Evolutionary conservation across 768 basidiomycete genomes (phyloP).

Genomic region (Lactifluus pinguis): DNA sequence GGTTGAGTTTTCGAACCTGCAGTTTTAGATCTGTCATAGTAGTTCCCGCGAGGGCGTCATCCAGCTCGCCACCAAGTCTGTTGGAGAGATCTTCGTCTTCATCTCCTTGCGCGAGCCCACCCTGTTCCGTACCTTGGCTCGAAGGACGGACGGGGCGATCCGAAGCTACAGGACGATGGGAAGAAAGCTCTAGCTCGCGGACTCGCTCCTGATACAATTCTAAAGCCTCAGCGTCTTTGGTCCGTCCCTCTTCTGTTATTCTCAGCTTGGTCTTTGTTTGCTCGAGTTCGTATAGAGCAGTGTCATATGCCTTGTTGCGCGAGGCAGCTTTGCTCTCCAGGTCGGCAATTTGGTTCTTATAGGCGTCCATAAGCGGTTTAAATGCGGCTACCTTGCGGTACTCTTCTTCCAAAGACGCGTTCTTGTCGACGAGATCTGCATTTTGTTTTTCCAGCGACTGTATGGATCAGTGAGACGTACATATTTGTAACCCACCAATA

Average conservation of each 20-base stretch:
- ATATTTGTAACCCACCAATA: constrained; percentile 10
- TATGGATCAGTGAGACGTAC: not conserved
- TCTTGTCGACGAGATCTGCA: constrained; percentile 82
- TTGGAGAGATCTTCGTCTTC: constrained; percentile 41
- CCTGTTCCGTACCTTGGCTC: constrained; percentile 32
- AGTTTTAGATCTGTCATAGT: constrained; percentile 91
- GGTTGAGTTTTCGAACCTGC: constrained; percentile 68
- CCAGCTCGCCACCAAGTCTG: constrained; percentile 78
- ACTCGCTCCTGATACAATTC: constrained; percentile 88
- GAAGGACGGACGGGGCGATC: constrained; percentile 30
- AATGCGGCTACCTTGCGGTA: constrained; percentile 78
- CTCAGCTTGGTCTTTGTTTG: constrained; percentile 62
- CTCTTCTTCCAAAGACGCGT: constrained; percentile 87
- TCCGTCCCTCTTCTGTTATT: constrained; percentile 58
- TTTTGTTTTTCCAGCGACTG: constrained; percentile 91
- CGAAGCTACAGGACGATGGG: constrained; percentile 38
- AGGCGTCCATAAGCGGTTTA: constrained; percentile 86
- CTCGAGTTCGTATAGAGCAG: constrained; percentile 66
- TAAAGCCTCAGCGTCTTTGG: constrained; percentile 74
- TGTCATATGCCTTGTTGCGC: constrained; percentile 63
- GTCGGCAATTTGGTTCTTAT: constrained; percentile 77
- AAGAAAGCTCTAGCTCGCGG: constrained; percentile 72
- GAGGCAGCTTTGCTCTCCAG: constrained; percentile 64
- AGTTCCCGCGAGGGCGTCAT: constrained; percentile 72
- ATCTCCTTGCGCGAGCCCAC: constrained; percentile 25